Conservation (phyloP, 2,329 filamentous ascomycete species). For the Penicillium sp. region DNA sequence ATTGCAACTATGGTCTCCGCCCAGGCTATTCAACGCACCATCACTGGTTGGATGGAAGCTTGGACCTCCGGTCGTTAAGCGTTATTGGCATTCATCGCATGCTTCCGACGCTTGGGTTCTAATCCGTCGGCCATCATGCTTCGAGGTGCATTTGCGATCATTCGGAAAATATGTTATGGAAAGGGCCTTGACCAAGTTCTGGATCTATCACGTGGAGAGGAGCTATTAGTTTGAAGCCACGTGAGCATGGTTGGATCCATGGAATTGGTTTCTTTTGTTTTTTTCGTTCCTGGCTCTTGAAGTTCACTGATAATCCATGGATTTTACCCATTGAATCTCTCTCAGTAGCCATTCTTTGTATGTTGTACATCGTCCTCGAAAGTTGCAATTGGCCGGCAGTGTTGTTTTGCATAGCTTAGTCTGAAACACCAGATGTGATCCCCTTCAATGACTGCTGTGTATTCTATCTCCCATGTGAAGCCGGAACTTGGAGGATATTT, state of each 20-base stretch:
- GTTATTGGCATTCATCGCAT: not conserved
- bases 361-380: not conserved
- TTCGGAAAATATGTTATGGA: not conserved
- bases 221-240: not conserved
- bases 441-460: not conserved
- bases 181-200: not conserved
- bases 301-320: not conserved
- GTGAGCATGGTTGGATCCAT: not conserved
- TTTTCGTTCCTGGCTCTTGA: not conserved
- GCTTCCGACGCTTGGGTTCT: not conserved
- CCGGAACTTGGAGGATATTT: not conserved
- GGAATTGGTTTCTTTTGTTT: not conserved
- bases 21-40: conserved; percentile 16
- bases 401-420: not conserved
- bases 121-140: not conserved
- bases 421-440: not conserved
- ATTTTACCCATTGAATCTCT: not conserved
- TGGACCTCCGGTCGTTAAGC: conserved; percentile 16
- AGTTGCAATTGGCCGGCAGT: not conserved
- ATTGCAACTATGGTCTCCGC: conserved; percentile 1
- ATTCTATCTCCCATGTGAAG: not conserved
- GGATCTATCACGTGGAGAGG: not conserved
- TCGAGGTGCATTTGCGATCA: not conserved
- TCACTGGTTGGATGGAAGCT: conserved; percentile 23
- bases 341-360: not conserved